phyloP scores from a whole-genome alignment of 257 asterid species.

The Hygrophila difformis region DNA sequence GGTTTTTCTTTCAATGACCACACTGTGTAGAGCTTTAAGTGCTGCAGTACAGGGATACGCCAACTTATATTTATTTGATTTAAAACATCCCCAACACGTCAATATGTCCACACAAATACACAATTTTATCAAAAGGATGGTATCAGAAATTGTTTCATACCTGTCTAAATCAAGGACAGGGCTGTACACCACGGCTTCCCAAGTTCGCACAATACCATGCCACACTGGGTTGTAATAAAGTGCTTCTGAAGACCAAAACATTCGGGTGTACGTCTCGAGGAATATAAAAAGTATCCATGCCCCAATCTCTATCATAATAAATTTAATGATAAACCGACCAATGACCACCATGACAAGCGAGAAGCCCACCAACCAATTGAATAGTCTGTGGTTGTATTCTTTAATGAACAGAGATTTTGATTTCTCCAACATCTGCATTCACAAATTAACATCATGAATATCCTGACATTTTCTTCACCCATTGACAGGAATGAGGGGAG shows the following conservation, averaged over 20 bases:
- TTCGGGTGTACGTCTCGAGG: slow-evolving; percentile 87
- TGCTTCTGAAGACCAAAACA: slow-evolving; percentile 97
- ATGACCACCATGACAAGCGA: slow-evolving; percentile 94
- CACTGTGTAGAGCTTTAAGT: no score
- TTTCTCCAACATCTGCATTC: slow-evolving; percentile 89
- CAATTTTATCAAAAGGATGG: no score
- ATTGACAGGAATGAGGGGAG: no score
- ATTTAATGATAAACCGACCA: slow-evolving; percentile 85
- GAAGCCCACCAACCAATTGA: slow-evolving; percentile 95
- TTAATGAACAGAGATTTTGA: slow-evolving; percentile 80
- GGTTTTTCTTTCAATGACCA: no score
- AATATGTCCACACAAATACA: no score
- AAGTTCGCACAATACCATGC: slow-evolving; percentile 73
- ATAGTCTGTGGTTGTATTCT: slow-evolving; percentile 92
- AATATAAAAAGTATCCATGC: slow-evolving; percentile 95
- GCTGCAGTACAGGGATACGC: no score
- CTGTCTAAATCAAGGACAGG: slow-evolving; percentile 95
- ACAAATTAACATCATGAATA: background rate
- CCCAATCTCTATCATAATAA: slow-evolving; percentile 71
- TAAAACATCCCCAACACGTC: no score
- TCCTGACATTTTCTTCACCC: no score
- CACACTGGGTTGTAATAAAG: slow-evolving; percentile 95
- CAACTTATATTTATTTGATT: no score
- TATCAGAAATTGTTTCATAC: no score
- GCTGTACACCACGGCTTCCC: slow-evolving; percentile 93